Evolutionary conservation across 352 stramenopile genomes (phyloP).

Genomic region (Phytophthora tubulina): DNA sequence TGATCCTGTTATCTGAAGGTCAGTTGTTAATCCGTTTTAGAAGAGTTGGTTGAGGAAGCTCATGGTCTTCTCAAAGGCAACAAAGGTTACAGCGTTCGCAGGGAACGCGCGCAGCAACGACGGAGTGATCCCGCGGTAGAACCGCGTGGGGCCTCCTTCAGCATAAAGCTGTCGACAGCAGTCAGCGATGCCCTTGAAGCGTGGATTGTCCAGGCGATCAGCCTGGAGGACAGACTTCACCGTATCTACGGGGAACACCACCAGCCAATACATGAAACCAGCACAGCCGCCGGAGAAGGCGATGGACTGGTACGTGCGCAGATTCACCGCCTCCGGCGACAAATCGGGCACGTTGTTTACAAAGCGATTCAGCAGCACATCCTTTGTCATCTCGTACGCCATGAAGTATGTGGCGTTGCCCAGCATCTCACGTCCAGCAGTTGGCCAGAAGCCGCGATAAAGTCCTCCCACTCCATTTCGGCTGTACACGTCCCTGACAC

Average conservation of each 20-base stretch:
- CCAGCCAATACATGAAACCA: constrained; percentile 88
- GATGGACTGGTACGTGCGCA: constrained; percentile 81
- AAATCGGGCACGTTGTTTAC: constrained; percentile 51
- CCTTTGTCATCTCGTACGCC: constrained; percentile 80
- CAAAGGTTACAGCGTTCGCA: constrained; percentile 87
- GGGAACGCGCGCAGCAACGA: constrained; percentile 82
- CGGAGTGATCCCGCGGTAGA: constrained; percentile 84
- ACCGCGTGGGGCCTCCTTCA: constrained; percentile 70
- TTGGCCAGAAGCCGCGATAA: constrained; percentile 79
- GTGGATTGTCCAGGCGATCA: constrained; percentile 74
- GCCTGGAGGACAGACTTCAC: constrained; percentile 88
- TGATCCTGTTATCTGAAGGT: constrained; percentile 8
- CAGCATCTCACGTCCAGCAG: constrained; percentile 80
- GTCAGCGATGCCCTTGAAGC: constrained; percentile 77
- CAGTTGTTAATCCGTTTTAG: constrained; percentile 37
- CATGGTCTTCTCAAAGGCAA: constrained; percentile 85
- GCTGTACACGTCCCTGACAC: constrained; percentile 69
- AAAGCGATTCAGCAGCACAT: constrained; percentile 66
- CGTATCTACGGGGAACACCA: constrained; percentile 84
- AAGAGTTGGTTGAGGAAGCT: constrained; percentile 81
- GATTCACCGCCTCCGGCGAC: constrained; percentile 62
- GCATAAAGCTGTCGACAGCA: constrained; percentile 73
- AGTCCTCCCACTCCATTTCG: constrained; percentile 72
- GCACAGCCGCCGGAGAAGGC: constrained; percentile 76
- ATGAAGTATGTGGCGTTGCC: constrained; percentile 89